Base-by-base conservation (phyloP, 2,329 filamentous ascomycete genomes). In the Allantophomopsis lycopodina region DNA sequence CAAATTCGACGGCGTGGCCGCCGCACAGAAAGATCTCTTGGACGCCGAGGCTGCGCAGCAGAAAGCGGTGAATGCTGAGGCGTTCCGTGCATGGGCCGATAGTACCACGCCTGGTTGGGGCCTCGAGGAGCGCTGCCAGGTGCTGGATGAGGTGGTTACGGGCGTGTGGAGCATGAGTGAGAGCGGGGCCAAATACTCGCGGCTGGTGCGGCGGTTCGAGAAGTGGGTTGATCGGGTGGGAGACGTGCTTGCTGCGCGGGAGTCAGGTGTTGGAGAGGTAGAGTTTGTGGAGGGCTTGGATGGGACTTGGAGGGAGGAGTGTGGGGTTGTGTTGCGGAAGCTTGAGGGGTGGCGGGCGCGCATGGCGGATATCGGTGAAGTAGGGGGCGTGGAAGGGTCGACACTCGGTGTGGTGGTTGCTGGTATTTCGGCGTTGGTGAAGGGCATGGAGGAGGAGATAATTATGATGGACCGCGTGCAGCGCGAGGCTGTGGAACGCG, bases 111-210 rank as follows among this genome's bases (percentile, higher is more conserved):
- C 58, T 5, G 54, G 55, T 2, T 48, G 50, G 36, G 49, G 56
- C 11, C 51, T 79, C 4, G 72, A 76, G 16, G 70, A 73, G 47
- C 71, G 65, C 46, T 58, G 81, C 2, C 75, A 73, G 48, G 55
- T 61, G 1, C 59, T 83, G 8, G 75, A 77, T 48, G 62, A 64
- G 20, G 63, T 77, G 13, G 51, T 79, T 5, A 64, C 62, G 10
- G 69, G 71, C 2, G 57, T 80, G 2, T 79, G 76, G 70, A 58
- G 61, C 33, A 55, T 81, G 37, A 66, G 68, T 36, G 73, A 73
- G 41, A 58, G 64, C 0, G 69, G 65, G 2, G 75, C 73, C 3
- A 66, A 69, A 46, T 77, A 78, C 47, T 61, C 63, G 11, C 63
- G 71, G 15, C 58, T 73, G 1, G 66, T 75, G 21, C 55, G 64